These are phyloP conservation scores for Lantana camara DNA, from an alignment of 257 asterid genomes.

Conservation along the genomic window DNA sequence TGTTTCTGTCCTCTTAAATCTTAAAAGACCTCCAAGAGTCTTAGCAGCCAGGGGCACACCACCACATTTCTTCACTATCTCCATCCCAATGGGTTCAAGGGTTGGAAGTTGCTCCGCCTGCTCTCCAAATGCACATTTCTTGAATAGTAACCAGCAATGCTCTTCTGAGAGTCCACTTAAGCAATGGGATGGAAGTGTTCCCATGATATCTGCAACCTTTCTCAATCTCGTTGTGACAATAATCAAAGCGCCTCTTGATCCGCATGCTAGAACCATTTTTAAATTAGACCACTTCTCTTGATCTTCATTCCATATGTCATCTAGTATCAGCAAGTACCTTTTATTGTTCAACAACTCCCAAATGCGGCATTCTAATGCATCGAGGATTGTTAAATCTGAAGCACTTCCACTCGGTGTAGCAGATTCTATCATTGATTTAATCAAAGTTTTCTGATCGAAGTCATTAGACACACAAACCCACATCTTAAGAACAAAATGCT, in stretches of 20 bases:
- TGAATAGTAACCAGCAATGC: no score
- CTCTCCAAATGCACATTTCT: no score
- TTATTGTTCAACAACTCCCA: constrained; percentile 17
- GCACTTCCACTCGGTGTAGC: neutral
- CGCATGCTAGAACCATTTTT: constrained; percentile 18
- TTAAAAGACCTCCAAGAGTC: constrained; percentile 38
- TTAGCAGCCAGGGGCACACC: constrained; percentile 42
- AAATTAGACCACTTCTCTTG: constrained; percentile 34
- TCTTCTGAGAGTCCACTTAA: no score
- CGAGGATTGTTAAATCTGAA: constrained; percentile 1
- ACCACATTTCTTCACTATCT: constrained; percentile 31
- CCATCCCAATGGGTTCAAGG: constrained; percentile 29
- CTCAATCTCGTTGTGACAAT: constrained; percentile 32
- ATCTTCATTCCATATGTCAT: no score
- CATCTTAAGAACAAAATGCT: no score
- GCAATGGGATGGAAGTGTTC: no score
- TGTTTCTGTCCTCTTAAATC: constrained; percentile 30
- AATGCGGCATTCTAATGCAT: constrained; percentile 25
- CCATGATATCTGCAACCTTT: constrained; percentile 30
- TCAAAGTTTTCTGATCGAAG: no score
- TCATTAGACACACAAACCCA: no score
- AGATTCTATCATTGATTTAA: constrained; percentile 34
- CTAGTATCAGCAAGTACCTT: no score
- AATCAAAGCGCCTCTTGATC: constrained; percentile 27
- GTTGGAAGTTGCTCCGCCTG: constrained; percentile 4